Conservation (phyloP, 2,329 filamentous ascomycete species). For the Blastomyces emzantsi region DNA sequence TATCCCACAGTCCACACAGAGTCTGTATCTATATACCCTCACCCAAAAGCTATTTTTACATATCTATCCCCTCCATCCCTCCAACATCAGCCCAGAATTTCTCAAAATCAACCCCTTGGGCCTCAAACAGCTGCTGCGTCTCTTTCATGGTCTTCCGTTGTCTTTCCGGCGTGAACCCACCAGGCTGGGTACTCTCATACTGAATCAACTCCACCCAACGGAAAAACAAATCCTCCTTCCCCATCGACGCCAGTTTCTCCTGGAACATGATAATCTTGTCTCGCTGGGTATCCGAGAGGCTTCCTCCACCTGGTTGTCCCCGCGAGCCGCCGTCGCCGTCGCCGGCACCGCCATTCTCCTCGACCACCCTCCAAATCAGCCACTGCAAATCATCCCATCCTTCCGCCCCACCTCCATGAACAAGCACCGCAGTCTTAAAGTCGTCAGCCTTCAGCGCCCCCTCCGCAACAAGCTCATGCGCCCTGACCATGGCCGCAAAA, state of each 20-base stretch:
- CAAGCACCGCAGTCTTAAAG: conserved; percentile 61
- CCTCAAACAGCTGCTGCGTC: conserved; percentile 65
- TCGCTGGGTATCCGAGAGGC: conserved; percentile 38
- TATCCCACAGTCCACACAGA: background rate
- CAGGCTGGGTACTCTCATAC: conserved; percentile 69
- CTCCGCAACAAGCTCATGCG: conserved; percentile 58
- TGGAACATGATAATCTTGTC: conserved; percentile 74
- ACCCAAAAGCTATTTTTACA: conserved; percentile 25
- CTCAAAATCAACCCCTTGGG: conserved; percentile 73
- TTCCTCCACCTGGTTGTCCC: conserved; percentile 28
- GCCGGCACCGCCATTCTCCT: conserved; percentile 31
- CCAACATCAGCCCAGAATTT: conserved; percentile 64
- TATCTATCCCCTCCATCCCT: conserved; percentile 49
- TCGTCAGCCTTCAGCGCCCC: conserved; percentile 48
- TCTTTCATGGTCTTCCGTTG: conserved; percentile 64
- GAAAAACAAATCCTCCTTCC: conserved; percentile 84
- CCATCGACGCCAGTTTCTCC: conserved; percentile 62
- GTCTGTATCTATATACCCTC: background rate
- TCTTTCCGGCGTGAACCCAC: conserved; percentile 65
- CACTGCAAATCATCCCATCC: conserved; percentile 54
- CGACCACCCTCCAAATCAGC: conserved; percentile 55
- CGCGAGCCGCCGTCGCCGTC: background rate
- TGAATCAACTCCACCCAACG: conserved; percentile 90
- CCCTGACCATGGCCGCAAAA: conserved; percentile 69
- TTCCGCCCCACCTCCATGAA: conserved; percentile 53